phyloP scores from a whole-genome alignment of 352 stramenopile genomes.

The Globisporangium irregulare region DNA sequence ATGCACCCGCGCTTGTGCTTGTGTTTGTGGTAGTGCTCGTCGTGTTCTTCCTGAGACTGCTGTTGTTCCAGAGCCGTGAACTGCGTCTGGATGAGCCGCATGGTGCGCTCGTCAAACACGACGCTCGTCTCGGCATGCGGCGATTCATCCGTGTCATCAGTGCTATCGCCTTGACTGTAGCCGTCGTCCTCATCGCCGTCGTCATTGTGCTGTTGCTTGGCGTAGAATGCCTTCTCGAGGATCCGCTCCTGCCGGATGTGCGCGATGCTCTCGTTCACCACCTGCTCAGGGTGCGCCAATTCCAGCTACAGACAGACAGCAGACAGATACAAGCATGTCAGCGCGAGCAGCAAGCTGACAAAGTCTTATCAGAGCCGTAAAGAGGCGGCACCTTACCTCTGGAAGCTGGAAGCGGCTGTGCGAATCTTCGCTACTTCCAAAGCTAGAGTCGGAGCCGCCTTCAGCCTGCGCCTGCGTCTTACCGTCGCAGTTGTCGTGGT shows the following conservation, averaged over 20 bases:
- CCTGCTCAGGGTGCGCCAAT: constrained; percentile 60
- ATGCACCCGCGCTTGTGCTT: constrained; percentile 44
- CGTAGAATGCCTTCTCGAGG: constrained; percentile 41
- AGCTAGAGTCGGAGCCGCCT: background rate
- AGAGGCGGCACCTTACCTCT: constrained; percentile 23
- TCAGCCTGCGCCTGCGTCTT: constrained; percentile 7
- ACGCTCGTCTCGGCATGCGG: constrained; percentile 27
- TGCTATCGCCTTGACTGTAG: constrained; percentile 12
- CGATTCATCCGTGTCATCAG: background rate
- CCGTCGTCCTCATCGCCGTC: constrained; percentile 7
- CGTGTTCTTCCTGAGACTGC: constrained; percentile 12
- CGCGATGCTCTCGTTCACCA: constrained; percentile 74
- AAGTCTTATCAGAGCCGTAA: background rate
- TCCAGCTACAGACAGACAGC: constrained; percentile 36
- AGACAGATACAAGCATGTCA: background rate
- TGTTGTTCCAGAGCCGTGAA: constrained; percentile 40
- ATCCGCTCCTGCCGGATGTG: constrained; percentile 66
- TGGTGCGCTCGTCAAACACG: constrained; percentile 59
- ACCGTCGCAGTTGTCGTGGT: constrained; percentile 36
- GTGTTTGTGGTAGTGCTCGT: constrained; percentile 13
- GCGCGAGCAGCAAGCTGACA: background rate
- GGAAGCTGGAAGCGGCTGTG: constrained; percentile 66
- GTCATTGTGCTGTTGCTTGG: constrained; percentile 19
- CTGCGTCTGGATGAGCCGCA: constrained; percentile 52
- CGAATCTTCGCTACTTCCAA: background rate